phyloP scores from a whole-genome alignment of 768 basidiomycete genomes.

The Hirschioporus abietinus region DNA sequence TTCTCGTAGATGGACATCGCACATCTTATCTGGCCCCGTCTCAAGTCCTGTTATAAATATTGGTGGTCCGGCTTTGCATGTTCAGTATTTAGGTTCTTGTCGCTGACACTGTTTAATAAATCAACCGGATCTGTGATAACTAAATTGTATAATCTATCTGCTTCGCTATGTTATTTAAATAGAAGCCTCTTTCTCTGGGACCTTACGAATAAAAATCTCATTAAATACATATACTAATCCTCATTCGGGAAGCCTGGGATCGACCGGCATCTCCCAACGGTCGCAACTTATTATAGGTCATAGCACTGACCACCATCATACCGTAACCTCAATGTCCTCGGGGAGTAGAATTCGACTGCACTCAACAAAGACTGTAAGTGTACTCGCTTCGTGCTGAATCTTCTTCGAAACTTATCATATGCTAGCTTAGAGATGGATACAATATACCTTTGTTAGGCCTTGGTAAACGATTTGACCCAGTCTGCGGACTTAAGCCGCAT shows the following conservation, averaged over 20 bases:
- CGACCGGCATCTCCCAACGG: background rate
- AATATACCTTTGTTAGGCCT: slow-evolving; percentile 57
- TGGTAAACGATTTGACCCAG: slow-evolving; percentile 27
- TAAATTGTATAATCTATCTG: too few species aligned
- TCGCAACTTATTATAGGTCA: too few species aligned
- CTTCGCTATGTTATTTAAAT: too few species aligned
- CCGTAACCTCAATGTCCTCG: background rate
- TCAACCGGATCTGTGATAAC: too few species aligned
- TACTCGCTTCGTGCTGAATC: background rate
- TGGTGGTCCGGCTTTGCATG: too few species aligned
- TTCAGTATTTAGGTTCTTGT: too few species aligned
- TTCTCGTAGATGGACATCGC: background rate
- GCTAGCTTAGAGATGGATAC: slow-evolving; percentile 45
- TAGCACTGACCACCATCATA: too few species aligned
- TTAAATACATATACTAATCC: too few species aligned
- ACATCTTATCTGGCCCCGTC: background rate
- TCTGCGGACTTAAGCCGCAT: background rate
- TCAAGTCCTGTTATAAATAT: background rate
- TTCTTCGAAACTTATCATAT: background rate
- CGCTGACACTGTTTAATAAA: too few species aligned
- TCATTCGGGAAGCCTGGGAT: background rate
- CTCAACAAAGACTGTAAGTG: slow-evolving; percentile 21
- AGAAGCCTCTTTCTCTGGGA: too few species aligned
- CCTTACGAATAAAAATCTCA: too few species aligned
- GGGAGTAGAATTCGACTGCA: slow-evolving; percentile 9